phyloP scores from a whole-genome alignment of 2,329 filamentous ascomycete genomes.

The Fragosphaeria purpurea region DNA sequence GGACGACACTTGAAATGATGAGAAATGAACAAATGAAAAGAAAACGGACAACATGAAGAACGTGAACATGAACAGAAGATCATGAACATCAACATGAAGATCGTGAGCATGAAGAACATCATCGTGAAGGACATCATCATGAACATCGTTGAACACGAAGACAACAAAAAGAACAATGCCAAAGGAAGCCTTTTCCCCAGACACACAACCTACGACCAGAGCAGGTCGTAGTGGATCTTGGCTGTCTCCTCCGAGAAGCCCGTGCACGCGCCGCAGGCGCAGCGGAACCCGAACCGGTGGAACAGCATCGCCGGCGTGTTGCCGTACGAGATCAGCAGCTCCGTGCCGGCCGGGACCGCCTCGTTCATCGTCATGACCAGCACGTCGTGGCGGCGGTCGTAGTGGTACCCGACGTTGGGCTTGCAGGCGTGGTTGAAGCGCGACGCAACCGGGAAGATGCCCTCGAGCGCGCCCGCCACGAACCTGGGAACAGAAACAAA shows the following conservation, averaged over 20 bases:
- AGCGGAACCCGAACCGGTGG: constrained; percentile 15
- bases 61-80: too few relatives aligned
- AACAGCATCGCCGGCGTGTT: constrained; percentile 12
- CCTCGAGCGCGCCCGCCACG: constrained; percentile 10
- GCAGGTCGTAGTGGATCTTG: constrained; percentile 1
- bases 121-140: too few relatives aligned
- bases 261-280: constrained; percentile 13
- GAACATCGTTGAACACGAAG: too few relatives aligned
- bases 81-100: too few relatives aligned
- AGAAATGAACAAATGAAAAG: too few relatives aligned
- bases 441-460: constrained; percentile 29
- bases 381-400: constrained; percentile 21
- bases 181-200: too few relatives aligned
- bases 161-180: too few relatives aligned
- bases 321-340: constrained; percentile 17
- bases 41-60: too few relatives aligned
- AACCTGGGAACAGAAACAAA: background rate
- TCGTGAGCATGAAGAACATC: too few relatives aligned
- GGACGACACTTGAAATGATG: too few relatives aligned
- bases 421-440: constrained; percentile 51
- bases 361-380: constrained; percentile 31
- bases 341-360: constrained; percentile 8
- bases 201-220: background rate
- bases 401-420: constrained; percentile 31
- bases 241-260: constrained; percentile 8